Percentiles rank a stretch among this genome's conserved stretches.
These are phyloP conservation scores for Fusarium siculi DNA, from an alignment of 2,329 filamentous ascomycete species.

Conservation along the genomic window DNA sequence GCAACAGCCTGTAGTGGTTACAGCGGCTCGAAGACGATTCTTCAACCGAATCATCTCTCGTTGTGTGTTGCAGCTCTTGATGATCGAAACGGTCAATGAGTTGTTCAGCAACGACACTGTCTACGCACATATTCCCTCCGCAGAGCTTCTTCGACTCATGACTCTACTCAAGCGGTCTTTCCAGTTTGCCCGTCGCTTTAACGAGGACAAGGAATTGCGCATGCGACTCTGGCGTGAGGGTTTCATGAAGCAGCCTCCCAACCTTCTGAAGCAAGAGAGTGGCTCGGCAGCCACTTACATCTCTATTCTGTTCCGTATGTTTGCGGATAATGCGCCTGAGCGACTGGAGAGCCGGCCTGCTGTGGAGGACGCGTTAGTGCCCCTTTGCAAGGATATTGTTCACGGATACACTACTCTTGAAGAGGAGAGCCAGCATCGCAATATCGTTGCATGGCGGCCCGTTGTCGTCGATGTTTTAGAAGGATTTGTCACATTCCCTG, in stretches of 20 bases:
- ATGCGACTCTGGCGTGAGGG: slow-evolving; percentile 96
- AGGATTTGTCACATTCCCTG: slow-evolving; percentile 86
- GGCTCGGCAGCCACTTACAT: slow-evolving; percentile 95
- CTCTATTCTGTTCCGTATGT: slow-evolving; percentile 96
- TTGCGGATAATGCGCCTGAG: slow-evolving; percentile 87
- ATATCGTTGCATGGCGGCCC: slow-evolving; percentile 96
- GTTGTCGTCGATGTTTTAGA: slow-evolving; percentile 98
- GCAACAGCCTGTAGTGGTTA: slow-evolving; percentile 91
- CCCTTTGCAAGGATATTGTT: slow-evolving; percentile 95
- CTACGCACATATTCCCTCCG: slow-evolving; percentile 90
- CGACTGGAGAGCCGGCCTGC: slow-evolving; percentile 81
- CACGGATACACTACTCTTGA: slow-evolving; percentile 85
- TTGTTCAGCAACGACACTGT: slow-evolving; percentile 97
- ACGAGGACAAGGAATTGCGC: slow-evolving; percentile 94
- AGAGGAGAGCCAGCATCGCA: slow-evolving; percentile 95
- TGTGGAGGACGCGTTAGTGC: slow-evolving; percentile 91
- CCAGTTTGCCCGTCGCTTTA: slow-evolving; percentile 96
- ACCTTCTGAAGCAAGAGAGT: slow-evolving; percentile 95
- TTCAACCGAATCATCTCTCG: slow-evolving; percentile 99
- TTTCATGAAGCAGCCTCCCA: slow-evolving; percentile 99
- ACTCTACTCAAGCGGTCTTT: slow-evolving; percentile 93
- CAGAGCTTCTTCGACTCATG: slow-evolving; percentile 92
- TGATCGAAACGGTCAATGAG: slow-evolving; percentile 99
- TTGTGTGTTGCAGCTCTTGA: slow-evolving; percentile 95
- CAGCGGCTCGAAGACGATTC: slow-evolving; percentile 89